Conservation (phyloP, 176 grass and related monocot genomes). For the Puya raimondii region DNA sequence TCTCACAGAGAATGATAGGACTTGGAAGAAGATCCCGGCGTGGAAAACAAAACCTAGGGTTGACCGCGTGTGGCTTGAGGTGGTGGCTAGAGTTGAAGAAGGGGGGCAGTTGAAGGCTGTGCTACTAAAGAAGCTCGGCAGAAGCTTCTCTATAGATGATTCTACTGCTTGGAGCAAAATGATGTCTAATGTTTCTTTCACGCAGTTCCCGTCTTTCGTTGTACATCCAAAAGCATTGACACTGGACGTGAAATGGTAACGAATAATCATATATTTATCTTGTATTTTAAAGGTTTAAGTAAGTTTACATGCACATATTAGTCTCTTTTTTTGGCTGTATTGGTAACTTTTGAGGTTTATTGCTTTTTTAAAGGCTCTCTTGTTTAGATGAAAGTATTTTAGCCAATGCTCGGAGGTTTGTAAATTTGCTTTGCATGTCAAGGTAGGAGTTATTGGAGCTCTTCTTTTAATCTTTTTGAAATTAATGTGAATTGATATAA, state of each 20-base stretch:
- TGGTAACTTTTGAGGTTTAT: too few relatives aligned
- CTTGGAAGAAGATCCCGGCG: constrained; percentile 39
- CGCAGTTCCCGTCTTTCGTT: constrained; percentile 52
- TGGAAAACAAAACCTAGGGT: constrained; percentile 69
- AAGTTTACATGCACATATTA: not conserved
- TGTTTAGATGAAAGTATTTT: too few relatives aligned
- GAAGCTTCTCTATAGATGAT: constrained; percentile 29
- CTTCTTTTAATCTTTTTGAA: too few relatives aligned
- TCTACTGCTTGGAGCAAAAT: constrained; percentile 68
- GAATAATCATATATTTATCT: not conserved
- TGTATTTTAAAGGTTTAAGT: not conserved
- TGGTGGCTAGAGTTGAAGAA: constrained; percentile 53
- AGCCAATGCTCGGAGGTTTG: too few relatives aligned
- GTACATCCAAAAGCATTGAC: constrained; percentile 68
- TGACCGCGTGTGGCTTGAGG: constrained; percentile 37
- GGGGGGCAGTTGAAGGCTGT: constrained; percentile 49
- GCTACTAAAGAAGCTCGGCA: constrained; percentile 53
- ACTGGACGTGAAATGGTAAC: constrained; percentile 81
- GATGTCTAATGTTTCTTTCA: constrained; percentile 78
- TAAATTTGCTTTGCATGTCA: too few relatives aligned
- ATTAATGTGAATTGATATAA: too few relatives aligned
- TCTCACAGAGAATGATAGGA: constrained; percentile 36
- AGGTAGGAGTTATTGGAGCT: too few relatives aligned
- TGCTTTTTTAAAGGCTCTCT: too few relatives aligned
- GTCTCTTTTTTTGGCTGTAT: too few relatives aligned